phyloP scores from a whole-genome alignment of 164 flowering plant species.

The Magnolia changhungtana region DNA sequence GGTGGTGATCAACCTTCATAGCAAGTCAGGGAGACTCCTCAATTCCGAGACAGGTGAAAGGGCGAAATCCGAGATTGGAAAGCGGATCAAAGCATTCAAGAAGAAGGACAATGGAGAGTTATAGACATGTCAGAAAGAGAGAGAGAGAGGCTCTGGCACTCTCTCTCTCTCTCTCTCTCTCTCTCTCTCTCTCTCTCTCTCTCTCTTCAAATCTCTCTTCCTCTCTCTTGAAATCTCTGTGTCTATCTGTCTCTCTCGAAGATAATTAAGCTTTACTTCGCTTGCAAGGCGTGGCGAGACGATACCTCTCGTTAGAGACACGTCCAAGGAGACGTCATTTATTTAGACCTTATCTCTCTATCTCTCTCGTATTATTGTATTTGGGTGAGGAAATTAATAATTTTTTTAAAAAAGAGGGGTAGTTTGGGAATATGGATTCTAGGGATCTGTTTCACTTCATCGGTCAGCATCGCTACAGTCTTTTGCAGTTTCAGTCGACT shows the following conservation, averaged over 20 bases:
- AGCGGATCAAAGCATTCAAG: background rate
- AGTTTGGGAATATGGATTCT: too few relatives aligned
- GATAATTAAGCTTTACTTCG: slow-evolving; percentile 17
- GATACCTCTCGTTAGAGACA: slow-evolving; percentile 21
- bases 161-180: slow-evolving; percentile 2
- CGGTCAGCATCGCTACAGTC: too few relatives aligned
- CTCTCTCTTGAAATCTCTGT: background rate
- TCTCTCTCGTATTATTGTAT: too few relatives aligned
- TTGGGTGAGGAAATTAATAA: too few relatives aligned
- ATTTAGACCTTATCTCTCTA: background rate
- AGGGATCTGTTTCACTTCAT: too few relatives aligned
- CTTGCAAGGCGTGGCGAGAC: slow-evolving; percentile 25
- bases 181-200: slow-evolving; percentile 8
- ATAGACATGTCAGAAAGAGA: background rate
- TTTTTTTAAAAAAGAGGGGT: too few relatives aligned
- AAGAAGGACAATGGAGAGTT: background rate
- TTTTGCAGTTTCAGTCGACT: too few relatives aligned
- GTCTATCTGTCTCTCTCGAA: background rate
- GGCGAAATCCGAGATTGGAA: background rate
- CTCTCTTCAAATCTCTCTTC: background rate
- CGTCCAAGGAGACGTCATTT: slow-evolving; percentile 9
- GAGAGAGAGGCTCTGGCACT: background rate
- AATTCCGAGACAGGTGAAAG: background rate
- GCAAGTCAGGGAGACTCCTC: background rate
- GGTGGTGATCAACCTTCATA: too few relatives aligned